These are phyloP conservation scores for Trichopus zeylanicus DNA, from an alignment of 116 monocot genomes.

Conservation along the genomic window DNA sequence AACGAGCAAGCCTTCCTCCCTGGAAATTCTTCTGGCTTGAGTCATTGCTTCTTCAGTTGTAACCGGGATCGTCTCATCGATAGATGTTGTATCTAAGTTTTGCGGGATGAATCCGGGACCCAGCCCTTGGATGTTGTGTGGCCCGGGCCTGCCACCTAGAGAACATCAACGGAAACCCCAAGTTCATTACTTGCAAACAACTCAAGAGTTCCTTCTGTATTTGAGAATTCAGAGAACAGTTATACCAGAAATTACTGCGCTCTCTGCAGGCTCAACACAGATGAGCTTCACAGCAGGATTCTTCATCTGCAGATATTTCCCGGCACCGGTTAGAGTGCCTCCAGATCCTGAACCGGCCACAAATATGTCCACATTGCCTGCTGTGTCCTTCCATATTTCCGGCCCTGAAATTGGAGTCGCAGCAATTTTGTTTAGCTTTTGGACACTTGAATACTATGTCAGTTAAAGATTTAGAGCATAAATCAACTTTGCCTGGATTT, in stretches of 20 bases:
- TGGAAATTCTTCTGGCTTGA: conserved; percentile 57
- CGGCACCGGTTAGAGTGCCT: conserved; percentile 69
- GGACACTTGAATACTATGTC: neutral
- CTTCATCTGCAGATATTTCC: conserved; percentile 77
- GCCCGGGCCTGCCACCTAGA: conserved; percentile 59
- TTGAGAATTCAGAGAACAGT: neutral
- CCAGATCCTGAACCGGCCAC: conserved; percentile 73
- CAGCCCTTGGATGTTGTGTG: conserved; percentile 71
- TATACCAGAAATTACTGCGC: conserved; percentile 88
- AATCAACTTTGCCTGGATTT: neutral
- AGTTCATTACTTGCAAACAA: too few species aligned
- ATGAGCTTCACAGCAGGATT: conserved; percentile 64
- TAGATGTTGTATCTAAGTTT: conserved; percentile 41
- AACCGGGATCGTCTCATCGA: conserved; percentile 67
- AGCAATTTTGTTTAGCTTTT: neutral
- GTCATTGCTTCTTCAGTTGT: conserved; percentile 57
- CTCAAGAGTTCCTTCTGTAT: neutral
- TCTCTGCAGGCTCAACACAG: conserved; percentile 85
- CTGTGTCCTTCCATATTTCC: conserved; percentile 96
- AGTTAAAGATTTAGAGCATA: neutral
- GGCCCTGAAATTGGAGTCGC: conserved; percentile 45
- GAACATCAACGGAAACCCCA: too few species aligned
- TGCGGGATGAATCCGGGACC: conserved; percentile 58
- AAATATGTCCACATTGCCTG: conserved; percentile 83
- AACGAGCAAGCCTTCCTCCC: conserved; percentile 78